Evolutionary conservation across 805 yeast species (phyloP).

Genomic region (Wickerhamiella shivajii): DNA sequence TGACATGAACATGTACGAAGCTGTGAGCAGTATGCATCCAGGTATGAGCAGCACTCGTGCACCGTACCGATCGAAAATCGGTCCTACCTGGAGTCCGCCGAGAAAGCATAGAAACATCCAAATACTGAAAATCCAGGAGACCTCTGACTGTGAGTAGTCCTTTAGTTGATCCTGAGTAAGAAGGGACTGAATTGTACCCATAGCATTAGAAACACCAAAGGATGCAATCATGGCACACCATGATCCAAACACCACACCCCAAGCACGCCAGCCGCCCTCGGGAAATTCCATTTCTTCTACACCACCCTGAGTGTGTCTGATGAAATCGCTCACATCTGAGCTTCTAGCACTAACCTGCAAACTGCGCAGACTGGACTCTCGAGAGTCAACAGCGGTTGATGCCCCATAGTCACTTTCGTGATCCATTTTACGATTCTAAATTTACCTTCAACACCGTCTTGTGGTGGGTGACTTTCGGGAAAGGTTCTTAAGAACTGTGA

Average conservation of each 20-base stretch:
- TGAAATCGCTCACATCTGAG: no score
- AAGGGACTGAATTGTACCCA: conserved; percentile 56
- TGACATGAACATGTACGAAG: conserved; percentile 39
- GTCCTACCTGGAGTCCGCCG: conserved; percentile 35
- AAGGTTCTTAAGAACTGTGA: no score
- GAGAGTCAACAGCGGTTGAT: no score
- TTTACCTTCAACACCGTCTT: no score
- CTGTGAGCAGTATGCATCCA: conserved; percentile 32
- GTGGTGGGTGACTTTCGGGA: no score
- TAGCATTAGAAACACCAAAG: conserved; percentile 52
- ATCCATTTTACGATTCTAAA: no score
- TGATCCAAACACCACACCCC: conserved; percentile 41
- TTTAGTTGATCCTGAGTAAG: conserved; percentile 38
- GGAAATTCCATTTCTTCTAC: conserved; percentile 22
- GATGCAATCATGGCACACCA: conserved; percentile 42
- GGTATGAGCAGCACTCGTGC: conserved; percentile 30
- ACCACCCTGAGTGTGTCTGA: no score
- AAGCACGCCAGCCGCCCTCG: conserved; percentile 43
- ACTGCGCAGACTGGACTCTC: no score
- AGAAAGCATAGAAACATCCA: conserved; percentile 27
- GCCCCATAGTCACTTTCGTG: no score
- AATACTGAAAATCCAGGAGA: conserved; percentile 54
- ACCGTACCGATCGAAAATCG: conserved; percentile 48
- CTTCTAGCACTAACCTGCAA: no score
- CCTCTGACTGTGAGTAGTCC: conserved; percentile 31